phyloP scores from a whole-genome alignment of 1,139 yeast genomes.

The Debaryomyces sp. region DNA sequence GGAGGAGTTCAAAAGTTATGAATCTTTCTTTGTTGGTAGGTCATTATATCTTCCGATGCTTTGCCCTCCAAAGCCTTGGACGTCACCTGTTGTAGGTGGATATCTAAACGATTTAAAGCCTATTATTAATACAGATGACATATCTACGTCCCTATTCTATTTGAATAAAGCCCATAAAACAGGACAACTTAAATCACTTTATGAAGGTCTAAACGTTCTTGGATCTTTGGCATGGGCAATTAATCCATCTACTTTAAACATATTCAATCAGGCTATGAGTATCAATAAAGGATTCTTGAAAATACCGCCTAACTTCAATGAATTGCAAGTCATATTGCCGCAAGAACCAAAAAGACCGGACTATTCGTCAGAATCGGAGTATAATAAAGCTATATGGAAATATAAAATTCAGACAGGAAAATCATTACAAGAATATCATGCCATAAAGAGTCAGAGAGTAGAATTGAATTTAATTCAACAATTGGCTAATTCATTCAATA shows the following conservation, averaged over 20 bases:
- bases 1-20: slow-evolving; percentile 18
- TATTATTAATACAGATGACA: slow-evolving; percentile 27
- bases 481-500: slow-evolving; percentile 30
- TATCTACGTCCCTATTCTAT: slow-evolving; percentile 20
- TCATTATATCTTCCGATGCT: slow-evolving; percentile 41
- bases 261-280: slow-evolving; percentile 26
- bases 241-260: slow-evolving; percentile 26
- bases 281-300: slow-evolving; percentile 28
- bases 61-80: slow-evolving; percentile 43
- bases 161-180: slow-evolving; percentile 30
- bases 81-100: slow-evolving; percentile 38
- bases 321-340: slow-evolving; percentile 1
- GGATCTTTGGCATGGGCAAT: slow-evolving; percentile 42
- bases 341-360: slow-evolving; percentile 11
- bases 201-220: slow-evolving; percentile 31
- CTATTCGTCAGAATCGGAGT: slow-evolving; percentile 9
- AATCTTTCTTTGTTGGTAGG: slow-evolving; percentile 17
- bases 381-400: slow-evolving; percentile 4
- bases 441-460: slow-evolving; percentile 22
- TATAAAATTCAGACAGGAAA: slow-evolving; percentile 8
- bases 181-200: slow-evolving; percentile 38
- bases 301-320: slow-evolving; percentile 27
- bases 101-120: slow-evolving; percentile 29
- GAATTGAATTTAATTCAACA: slow-evolving; percentile 23
- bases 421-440: slow-evolving; percentile 16